A percentile compares a stretch with the other conserved stretches of the same genome.
phyloP scores from a whole-genome alignment of 129 eudicot genomes.

The sunflower (Helianthus annuus) region DNA sequence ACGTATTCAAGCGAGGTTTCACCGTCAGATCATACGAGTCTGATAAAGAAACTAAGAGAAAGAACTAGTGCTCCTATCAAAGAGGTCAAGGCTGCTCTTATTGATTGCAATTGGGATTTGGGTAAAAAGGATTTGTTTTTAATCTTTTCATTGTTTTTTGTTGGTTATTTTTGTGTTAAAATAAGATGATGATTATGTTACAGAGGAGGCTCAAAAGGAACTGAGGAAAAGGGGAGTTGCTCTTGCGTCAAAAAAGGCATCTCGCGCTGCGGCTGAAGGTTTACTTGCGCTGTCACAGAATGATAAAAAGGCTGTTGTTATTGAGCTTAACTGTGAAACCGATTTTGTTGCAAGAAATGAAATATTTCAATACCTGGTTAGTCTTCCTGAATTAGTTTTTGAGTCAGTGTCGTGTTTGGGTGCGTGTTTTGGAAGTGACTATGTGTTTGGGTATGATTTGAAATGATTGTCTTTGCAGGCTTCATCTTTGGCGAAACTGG shows the following conservation, averaged over 20 bases:
- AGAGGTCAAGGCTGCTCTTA: constrained; percentile 88
- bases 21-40: constrained; percentile 71
- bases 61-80: constrained; percentile 96
- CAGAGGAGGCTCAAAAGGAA: constrained; percentile 96
- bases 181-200: constrained; percentile 17
- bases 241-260: constrained; percentile 88
- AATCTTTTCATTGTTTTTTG: neutral
- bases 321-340: constrained; percentile 96
- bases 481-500: no score
- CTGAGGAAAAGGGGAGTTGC: constrained; percentile 80
- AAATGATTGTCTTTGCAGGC: no score
- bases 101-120: constrained; percentile 80
- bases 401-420: neutral
- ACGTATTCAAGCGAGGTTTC: constrained; percentile 52
- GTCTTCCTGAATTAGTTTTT: constrained; percentile 30
- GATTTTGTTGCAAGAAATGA: constrained; percentile 99
- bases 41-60: constrained; percentile 80
- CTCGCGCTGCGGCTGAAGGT: constrained; percentile 91
- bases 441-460: no score
- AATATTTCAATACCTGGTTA: constrained; percentile 79
- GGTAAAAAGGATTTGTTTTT: constrained; percentile 38
- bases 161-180: neutral
- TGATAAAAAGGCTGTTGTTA: constrained; percentile 68
- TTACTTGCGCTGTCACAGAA: constrained; percentile 91
- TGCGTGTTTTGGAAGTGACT: neutral